A percentile compares a stretch with the other conserved stretches of the same genome.
These are phyloP conservation scores for Chrysanthemum makinoi DNA, from an alignment of 129 eudicot species.

Conservation along the genomic window DNA sequence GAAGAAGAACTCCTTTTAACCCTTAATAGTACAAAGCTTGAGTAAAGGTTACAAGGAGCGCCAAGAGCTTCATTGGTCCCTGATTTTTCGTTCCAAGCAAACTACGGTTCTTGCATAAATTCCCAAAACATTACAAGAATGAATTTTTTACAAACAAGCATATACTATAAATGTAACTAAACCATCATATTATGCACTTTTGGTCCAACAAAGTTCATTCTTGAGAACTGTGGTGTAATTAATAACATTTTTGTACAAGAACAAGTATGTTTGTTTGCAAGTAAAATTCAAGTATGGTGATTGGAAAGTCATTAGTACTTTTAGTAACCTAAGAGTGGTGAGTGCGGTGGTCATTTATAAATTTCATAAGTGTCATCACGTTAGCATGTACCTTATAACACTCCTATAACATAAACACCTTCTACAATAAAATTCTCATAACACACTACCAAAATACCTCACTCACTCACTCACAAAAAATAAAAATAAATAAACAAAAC, in stretches of 20 bases:
- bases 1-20: conserved; percentile 82
- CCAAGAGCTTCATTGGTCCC: conserved; percentile 41
- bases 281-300: background rate
- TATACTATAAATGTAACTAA: no score
- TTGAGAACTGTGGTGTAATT: conserved; percentile 10
- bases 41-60: conserved; percentile 53
- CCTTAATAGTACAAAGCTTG: conserved; percentile 42
- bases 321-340: no score
- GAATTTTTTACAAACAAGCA: background rate
- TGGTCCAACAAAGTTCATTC: conserved; percentile 5
- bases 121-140: conserved; percentile 18
- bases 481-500: no score
- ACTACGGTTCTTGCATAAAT: conserved; percentile 10
- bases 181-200: no score
- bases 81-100: background rate
- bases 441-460: no score
- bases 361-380: no score
- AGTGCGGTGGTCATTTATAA: no score
- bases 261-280: conserved; percentile 2
- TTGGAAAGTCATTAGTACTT: background rate
- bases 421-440: no score
- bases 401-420: no score
- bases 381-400: no score
- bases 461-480: no score
- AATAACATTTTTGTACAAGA: conserved; percentile 4